phyloP scores from a whole-genome alignment of 1,284 basidiomycete genomes.

The Malassezia equina region DNA sequence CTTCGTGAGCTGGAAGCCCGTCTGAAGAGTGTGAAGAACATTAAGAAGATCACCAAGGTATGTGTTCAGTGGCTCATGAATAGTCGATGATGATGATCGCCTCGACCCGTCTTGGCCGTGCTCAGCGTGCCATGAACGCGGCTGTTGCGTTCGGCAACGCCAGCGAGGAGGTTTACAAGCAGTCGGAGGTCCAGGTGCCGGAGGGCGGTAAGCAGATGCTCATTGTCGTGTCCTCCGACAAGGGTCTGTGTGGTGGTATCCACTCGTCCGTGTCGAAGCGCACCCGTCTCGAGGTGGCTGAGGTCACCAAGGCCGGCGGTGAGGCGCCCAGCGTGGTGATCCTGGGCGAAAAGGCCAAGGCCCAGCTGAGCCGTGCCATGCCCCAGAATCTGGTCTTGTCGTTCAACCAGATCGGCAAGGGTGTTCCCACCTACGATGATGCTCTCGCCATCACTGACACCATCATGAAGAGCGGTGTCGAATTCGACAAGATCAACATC shows the following conservation, averaged over 20 bases:
- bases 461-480: constrained; percentile 71
- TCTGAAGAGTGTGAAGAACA: constrained; percentile 87
- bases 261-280: constrained; percentile 92
- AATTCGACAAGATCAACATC: constrained; percentile 75
- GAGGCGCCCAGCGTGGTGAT: constrained; percentile 49
- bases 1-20: constrained; percentile 93
- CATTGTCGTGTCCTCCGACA: constrained; percentile 92
- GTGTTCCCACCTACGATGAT: constrained; percentile 93
- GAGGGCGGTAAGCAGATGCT: constrained; percentile 50
- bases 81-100: constrained; percentile 97
- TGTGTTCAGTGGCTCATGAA: constrained; percentile 28
- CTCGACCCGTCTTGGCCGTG: constrained; percentile 89
- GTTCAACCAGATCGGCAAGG: constrained; percentile 95
- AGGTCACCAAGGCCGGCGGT: constrained; percentile 53
- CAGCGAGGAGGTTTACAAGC: constrained; percentile 56
- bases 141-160: constrained; percentile 91
- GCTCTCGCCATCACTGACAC: constrained; percentile 87
- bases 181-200: constrained; percentile 36
- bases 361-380: constrained; percentile 66
- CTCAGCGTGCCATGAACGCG: constrained; percentile 73
- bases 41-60: constrained; percentile 98
- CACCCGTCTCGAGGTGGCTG: constrained; percentile 58
- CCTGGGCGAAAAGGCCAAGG: constrained; percentile 95
- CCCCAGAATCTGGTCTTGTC: constrained; percentile 66
- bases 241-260: constrained; percentile 99